Evolutionary conservation across 441 rosid genomes (phyloP).

Genomic region (Pelargonium myrrhifolium): DNA sequence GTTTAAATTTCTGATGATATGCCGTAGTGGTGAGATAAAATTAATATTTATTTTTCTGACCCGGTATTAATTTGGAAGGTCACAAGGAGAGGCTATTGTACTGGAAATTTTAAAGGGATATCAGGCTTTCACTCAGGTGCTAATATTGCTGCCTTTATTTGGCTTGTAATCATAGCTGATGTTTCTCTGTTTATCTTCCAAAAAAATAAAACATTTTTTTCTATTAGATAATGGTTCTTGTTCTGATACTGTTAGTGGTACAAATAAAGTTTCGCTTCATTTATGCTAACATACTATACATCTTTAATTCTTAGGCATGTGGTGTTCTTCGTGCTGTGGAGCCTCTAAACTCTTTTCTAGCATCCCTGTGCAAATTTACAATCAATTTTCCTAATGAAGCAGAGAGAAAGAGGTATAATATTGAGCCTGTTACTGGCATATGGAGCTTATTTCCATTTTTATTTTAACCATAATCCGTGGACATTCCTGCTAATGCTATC

Average conservation of each 20-base stretch:
- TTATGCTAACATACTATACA: slow-evolving; percentile 17
- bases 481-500: neutral
- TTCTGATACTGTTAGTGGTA: neutral
- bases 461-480: neutral
- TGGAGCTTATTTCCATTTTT: slow-evolving; percentile 2
- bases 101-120: slow-evolving; percentile 96
- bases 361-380: slow-evolving; percentile 95
- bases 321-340: slow-evolving; percentile 96
- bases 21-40: slow-evolving; percentile 5
- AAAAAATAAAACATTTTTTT: neutral
- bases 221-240: neutral
- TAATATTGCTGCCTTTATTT: slow-evolving; percentile 16
- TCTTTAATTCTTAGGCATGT: slow-evolving; percentile 67
- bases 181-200: neutral
- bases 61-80: slow-evolving; percentile 49
- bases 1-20: slow-evolving; percentile 14
- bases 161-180: slow-evolving; percentile 10
- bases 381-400: slow-evolving; percentile 75
- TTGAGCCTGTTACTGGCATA: slow-evolving; percentile 18
- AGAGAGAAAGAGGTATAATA: slow-evolving; percentile 65
- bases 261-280: slow-evolving; percentile 9
- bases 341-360: slow-evolving; percentile 94
- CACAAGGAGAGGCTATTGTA: slow-evolving; percentile 98
- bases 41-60: slow-evolving; percentile 24
- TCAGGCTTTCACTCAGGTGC: slow-evolving; percentile 99